Percentiles rank a stretch among this genome's conserved stretches.
These are phyloP conservation scores for Leishmania amazonensis DNA, from an alignment of 208 protist genomes.

Conservation along the genomic window DNA sequence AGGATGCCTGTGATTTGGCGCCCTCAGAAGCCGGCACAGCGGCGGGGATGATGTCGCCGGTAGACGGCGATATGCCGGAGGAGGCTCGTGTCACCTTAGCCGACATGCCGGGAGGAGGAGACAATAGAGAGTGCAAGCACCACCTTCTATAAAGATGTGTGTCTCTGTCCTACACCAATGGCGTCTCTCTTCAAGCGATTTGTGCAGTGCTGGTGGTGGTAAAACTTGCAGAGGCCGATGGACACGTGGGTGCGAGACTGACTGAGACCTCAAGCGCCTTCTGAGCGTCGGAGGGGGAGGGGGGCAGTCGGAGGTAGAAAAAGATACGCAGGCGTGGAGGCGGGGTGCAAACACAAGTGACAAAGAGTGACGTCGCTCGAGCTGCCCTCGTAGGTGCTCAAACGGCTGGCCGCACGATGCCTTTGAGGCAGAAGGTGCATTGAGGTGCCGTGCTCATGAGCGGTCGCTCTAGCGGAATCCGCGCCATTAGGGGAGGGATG, in stretches of 20 bases:
- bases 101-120: constrained; percentile 2
- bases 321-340: neutral
- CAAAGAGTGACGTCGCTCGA: too few relatives aligned
- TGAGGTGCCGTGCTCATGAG: neutral
- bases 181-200: neutral
- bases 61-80: neutral
- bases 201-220: neutral
- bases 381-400: too few relatives aligned
- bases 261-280: neutral
- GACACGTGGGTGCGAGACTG: neutral
- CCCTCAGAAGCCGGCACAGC: neutral
- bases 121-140: neutral
- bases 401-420: too few relatives aligned
- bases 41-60: neutral
- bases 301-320: neutral
- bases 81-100: neutral
- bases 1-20: constrained; percentile 11
- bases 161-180: neutral
- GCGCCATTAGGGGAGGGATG: neutral
- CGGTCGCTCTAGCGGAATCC: neutral
- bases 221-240: neutral
- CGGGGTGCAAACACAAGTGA: neutral
- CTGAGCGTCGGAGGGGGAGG: neutral
- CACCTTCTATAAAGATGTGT: neutral
- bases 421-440: neutral